Evolutionary conservation across 2,329 filamentous ascomycete genomes (phyloP).

Genomic region (Fusarium guadeloupense): DNA sequence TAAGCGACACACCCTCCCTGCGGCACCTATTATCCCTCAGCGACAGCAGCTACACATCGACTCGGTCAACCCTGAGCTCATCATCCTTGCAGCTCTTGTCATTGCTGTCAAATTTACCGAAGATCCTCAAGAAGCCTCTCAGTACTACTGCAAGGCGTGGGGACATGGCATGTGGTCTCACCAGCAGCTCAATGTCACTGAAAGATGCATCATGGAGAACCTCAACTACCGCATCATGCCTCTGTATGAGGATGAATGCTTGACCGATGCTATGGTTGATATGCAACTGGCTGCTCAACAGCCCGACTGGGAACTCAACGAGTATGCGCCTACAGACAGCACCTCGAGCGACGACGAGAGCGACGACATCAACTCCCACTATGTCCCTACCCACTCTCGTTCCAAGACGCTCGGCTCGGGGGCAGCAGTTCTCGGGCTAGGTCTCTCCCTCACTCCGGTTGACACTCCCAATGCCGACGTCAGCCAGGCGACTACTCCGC

Average conservation of each 20-base stretch:
- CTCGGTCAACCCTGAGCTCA: constrained; percentile 68
- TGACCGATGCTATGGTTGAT: constrained; percentile 68
- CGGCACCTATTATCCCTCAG: constrained; percentile 47
- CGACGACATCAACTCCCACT: constrained; percentile 37
- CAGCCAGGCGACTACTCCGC: constrained; percentile 28
- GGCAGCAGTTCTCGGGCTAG: constrained; percentile 37
- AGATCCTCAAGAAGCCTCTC: constrained; percentile 64
- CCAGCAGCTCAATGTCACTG: constrained; percentile 70
- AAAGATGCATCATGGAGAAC: constrained; percentile 71
- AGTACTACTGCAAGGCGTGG: constrained; percentile 64
- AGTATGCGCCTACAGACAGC: constrained; percentile 46
- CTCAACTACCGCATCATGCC: constrained; percentile 71
- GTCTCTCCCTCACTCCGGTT: constrained; percentile 41
- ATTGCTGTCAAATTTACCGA: constrained; percentile 74
- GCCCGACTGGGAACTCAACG: constrained; percentile 39
- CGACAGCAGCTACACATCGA: constrained; percentile 64
- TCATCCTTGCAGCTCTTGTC: constrained; percentile 69
- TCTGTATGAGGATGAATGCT: constrained; percentile 64
- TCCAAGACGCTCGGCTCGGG: constrained; percentile 48
- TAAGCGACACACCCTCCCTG: constrained; percentile 61
- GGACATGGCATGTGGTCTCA: constrained; percentile 65
- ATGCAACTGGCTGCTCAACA: constrained; percentile 67
- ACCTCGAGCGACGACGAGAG: constrained; percentile 42
- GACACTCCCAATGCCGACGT: constrained; percentile 36
- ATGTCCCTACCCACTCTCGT: constrained; percentile 47